Percentiles rank a stretch among this genome's conserved stretches.
Conservation (phyloP, 768 basidiomycete genomes). For the Lactarius vividus region DNA sequence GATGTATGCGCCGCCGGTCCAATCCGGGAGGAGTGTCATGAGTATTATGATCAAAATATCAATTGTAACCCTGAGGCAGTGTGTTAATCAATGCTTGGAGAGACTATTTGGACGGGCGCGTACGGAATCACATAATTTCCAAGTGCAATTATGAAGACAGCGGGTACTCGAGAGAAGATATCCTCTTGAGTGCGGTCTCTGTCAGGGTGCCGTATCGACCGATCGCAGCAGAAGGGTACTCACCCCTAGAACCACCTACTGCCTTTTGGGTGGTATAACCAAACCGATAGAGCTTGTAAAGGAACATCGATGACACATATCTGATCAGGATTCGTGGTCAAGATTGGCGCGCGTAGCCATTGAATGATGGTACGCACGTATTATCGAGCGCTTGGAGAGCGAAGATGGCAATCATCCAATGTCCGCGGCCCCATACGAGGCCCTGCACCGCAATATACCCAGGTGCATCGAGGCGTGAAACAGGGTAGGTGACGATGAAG, state of each 20-base stretch:
- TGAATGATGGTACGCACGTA: slow-evolving; percentile 12
- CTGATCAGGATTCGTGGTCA: slow-evolving; percentile 9
- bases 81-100: slow-evolving; percentile 2
- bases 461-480: slow-evolving; percentile 14
- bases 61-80: slow-evolving; percentile 15
- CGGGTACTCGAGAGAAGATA: slow-evolving; percentile 22
- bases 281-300: slow-evolving; percentile 26
- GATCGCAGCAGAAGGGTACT: background rate
- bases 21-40: slow-evolving; percentile 18
- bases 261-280: slow-evolving; percentile 17
- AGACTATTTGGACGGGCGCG: background rate
- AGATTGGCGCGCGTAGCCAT: background rate
- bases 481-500: slow-evolving; percentile 21
- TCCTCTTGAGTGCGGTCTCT: slow-evolving; percentile 11
- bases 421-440: slow-evolving; percentile 26
- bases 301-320: slow-evolving; percentile 24
- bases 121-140: slow-evolving; percentile 28
- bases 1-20: slow-evolving; percentile 21
- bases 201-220: background rate
- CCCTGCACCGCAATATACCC: slow-evolving; percentile 7
- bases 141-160: slow-evolving; percentile 24
- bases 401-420: slow-evolving; percentile 17
- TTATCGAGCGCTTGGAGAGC: slow-evolving; percentile 26
- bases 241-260: slow-evolving; percentile 10
- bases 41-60: slow-evolving; percentile 22